phyloP scores from a whole-genome alignment of 1,284 basidiomycete genomes.

The Cystobasidium sp. region DNA sequence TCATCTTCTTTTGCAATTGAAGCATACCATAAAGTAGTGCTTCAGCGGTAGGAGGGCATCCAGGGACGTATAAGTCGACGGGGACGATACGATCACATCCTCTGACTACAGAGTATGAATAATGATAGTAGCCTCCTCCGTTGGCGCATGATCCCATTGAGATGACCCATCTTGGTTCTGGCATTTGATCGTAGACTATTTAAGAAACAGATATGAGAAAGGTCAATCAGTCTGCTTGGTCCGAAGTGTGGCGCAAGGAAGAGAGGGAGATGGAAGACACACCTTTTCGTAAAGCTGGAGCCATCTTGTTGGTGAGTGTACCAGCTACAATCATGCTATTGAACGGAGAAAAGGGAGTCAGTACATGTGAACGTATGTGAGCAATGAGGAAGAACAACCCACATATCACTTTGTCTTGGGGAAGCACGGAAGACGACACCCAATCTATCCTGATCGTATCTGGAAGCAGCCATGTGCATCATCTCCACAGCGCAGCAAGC shows the following conservation, averaged over 20 bases:
- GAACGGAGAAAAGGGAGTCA: slow-evolving; percentile 64
- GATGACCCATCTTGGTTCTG: slow-evolving; percentile 80
- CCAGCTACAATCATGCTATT: slow-evolving; percentile 99
- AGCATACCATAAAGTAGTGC: slow-evolving; percentile 71
- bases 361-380: neutral
- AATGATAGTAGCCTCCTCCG: slow-evolving; percentile 58
- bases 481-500: slow-evolving; percentile 97
- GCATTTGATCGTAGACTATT: slow-evolving; percentile 55
- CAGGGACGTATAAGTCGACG: slow-evolving; percentile 95
- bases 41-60: slow-evolving; percentile 82
- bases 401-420: slow-evolving; percentile 65
- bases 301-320: slow-evolving; percentile 99
- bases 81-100: slow-evolving; percentile 99
- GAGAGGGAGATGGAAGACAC: neutral
- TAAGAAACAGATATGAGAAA: slow-evolving; percentile 9
- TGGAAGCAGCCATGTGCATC: slow-evolving; percentile 92
- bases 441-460: slow-evolving; percentile 97
- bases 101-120: slow-evolving; percentile 97
- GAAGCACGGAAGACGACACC: slow-evolving; percentile 98
- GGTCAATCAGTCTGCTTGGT: neutral
- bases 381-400: neutral
- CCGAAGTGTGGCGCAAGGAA: slow-evolving; percentile 4
- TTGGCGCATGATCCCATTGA: slow-evolving; percentile 97
- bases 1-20: slow-evolving; percentile 96
- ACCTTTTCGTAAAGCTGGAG: slow-evolving; percentile 83